These are phyloP conservation scores for Talaromyces verruculosus DNA, from an alignment of 2,329 filamentous ascomycete genomes.

Conservation along the genomic window DNA sequence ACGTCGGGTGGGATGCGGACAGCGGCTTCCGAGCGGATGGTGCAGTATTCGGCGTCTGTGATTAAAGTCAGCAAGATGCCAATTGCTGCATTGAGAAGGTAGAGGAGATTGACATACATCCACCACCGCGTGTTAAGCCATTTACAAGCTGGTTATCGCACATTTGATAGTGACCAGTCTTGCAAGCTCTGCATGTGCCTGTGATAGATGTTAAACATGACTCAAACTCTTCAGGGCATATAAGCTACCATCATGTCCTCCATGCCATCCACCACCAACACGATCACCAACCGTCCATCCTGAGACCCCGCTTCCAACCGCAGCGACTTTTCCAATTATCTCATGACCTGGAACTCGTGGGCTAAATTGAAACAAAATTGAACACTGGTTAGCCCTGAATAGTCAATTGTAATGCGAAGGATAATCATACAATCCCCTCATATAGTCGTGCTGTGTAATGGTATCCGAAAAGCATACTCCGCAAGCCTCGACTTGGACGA, in stretches of 20 bases:
- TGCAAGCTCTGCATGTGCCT: conserved; percentile 65
- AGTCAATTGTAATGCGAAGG: not conserved
- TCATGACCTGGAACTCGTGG: conserved; percentile 71
- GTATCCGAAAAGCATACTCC: conserved; percentile 69
- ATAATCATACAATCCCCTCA: conserved; percentile 53
- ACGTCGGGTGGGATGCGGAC: conserved; percentile 51
- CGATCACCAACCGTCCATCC: conserved; percentile 64
- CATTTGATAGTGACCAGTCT: conserved; percentile 65
- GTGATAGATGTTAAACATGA: not conserved
- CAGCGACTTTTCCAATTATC: conserved; percentile 65
- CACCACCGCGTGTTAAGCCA: conserved; percentile 65
- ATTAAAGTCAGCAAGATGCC: not conserved
- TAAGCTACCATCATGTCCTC: conserved; percentile 47
- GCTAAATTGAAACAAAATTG: conserved; percentile 26
- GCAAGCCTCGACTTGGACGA: conserved; percentile 70
- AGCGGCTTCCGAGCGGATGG: conserved; percentile 39
- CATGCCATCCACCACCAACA: conserved; percentile 69
- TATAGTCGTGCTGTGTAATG: conserved; percentile 48
- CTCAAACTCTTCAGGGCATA: not conserved
- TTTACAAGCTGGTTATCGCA: conserved; percentile 65
- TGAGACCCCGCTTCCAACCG: conserved; percentile 54
- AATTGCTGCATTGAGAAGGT: not conserved
- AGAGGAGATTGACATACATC: conserved; percentile 48
- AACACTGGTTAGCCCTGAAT: not conserved
- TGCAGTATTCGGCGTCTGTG: conserved; percentile 41